Evolutionary conservation across 441 rosid species (phyloP).

Genomic region (Populus hybrid): DNA sequence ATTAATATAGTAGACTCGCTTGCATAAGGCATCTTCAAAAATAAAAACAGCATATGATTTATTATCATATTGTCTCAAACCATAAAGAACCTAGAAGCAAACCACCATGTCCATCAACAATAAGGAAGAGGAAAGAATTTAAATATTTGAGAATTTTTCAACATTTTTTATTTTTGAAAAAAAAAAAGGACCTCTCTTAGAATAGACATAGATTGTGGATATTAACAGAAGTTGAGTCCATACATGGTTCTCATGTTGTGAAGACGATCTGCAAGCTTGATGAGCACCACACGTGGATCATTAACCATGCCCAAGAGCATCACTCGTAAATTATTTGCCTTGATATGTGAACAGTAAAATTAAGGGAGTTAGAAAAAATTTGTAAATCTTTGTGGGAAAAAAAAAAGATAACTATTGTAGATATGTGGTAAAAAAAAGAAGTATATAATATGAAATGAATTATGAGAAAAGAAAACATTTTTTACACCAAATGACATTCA

Average conservation of each 20-base stretch:
- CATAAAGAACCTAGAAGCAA: background rate
- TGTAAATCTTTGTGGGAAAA: background rate
- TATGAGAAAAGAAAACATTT: too few relatives aligned
- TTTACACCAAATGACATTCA: too few relatives aligned
- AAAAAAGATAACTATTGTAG: background rate
- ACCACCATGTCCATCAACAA: background rate
- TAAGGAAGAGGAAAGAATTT: background rate
- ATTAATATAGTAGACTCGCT: background rate
- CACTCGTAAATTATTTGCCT: slow-evolving; percentile 66
- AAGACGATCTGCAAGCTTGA: slow-evolving; percentile 86
- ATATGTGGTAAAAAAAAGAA: background rate
- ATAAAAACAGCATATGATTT: slow-evolving; percentile 6
- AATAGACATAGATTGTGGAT: slow-evolving; percentile 2
- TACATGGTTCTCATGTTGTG: slow-evolving; percentile 92
- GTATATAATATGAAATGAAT: too few relatives aligned
- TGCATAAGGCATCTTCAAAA: slow-evolving; percentile 3
- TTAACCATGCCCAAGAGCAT: slow-evolving; percentile 87
- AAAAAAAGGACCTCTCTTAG: background rate
- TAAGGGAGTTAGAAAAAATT: slow-evolving; percentile 18
- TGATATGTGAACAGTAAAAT: slow-evolving; percentile 12
- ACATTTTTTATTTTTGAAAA: background rate
- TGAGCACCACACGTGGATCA: slow-evolving; percentile 79
- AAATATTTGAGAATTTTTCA: too few relatives aligned
- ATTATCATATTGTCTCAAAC: slow-evolving; percentile 11
- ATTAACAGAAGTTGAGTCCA: slow-evolving; percentile 17